phyloP scores from a whole-genome alignment of 139 green algal species.

The Picochlorum sp. region DNA sequence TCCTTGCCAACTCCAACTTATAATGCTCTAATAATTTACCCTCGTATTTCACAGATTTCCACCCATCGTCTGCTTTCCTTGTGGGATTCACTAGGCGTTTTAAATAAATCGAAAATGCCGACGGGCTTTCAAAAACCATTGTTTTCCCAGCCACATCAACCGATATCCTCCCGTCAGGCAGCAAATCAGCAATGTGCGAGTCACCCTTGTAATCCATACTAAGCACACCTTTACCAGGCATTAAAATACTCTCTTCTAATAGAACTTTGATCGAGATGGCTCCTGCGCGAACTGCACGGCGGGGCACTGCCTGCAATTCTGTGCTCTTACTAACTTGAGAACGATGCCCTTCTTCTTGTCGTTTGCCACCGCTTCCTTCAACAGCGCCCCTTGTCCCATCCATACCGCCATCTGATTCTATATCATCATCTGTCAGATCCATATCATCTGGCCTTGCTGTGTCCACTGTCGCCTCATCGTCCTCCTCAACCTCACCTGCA shows the following conservation, averaged over 20 bases:
- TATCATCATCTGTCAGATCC: too few species aligned
- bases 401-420: too few species aligned
- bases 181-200: constrained; percentile 38
- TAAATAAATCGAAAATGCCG: constrained; percentile 70
- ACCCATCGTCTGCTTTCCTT: constrained; percentile 80
- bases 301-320: too few species aligned
- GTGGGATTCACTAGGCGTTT: constrained; percentile 70
- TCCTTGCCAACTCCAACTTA: constrained; percentile 33
- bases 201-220: constrained; percentile 68
- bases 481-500: too few species aligned
- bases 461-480: too few species aligned
- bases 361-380: too few species aligned
- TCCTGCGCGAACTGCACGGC: constrained; percentile 1
- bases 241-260: constrained; percentile 57
- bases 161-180: constrained; percentile 49
- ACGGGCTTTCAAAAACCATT: constrained; percentile 59
- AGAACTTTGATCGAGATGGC: constrained; percentile 50
- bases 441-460: too few species aligned
- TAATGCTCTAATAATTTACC: constrained; percentile 44
- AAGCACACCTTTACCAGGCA: constrained; percentile 50
- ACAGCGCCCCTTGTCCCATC: too few species aligned
- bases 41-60: constrained; percentile 58
- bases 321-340: too few species aligned
- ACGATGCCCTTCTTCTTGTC: too few species aligned
- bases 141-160: constrained; percentile 5